These are phyloP conservation scores for Aspergillus sp. DNA, from an alignment of 2,329 filamentous ascomycete species.

Conservation along the genomic window DNA sequence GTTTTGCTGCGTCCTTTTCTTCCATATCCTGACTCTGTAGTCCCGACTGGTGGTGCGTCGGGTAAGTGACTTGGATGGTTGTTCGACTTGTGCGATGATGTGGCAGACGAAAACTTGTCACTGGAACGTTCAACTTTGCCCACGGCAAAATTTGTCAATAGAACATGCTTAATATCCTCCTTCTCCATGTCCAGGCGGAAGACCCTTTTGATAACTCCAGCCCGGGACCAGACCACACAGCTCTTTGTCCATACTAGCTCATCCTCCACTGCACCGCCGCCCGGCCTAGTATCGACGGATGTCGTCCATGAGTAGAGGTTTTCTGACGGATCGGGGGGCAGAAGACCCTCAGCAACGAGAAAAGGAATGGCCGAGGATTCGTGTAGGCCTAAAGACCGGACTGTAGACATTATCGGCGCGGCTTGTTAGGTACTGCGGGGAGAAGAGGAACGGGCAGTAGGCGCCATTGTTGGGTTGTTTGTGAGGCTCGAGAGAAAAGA, in stretches of 20 bases:
- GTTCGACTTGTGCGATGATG: background rate
- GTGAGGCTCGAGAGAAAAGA: background rate
- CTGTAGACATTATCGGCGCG: conserved; percentile 70
- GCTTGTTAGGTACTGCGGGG: conserved; percentile 21
- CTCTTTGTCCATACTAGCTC: conserved; percentile 75
- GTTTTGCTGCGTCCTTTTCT: conserved; percentile 24
- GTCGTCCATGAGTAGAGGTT: conserved; percentile 74
- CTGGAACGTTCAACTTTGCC: conserved; percentile 24
- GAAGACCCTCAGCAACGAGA: conserved; percentile 75
- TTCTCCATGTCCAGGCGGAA: conserved; percentile 86
- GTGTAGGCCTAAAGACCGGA: conserved; percentile 89
- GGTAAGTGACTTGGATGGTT: conserved; percentile 9
- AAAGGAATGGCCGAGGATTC: conserved; percentile 80
- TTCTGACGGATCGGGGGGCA: conserved; percentile 65
- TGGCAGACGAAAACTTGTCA: conserved; percentile 5
- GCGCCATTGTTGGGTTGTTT: conserved; percentile 27
- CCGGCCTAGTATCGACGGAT: conserved; percentile 44
- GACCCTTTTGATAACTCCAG: conserved; percentile 77
- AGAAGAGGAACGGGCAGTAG: conserved; percentile 21
- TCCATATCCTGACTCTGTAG: conserved; percentile 21
- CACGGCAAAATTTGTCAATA: conserved; percentile 77
- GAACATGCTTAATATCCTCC: conserved; percentile 79
- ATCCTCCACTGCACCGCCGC: conserved; percentile 63
- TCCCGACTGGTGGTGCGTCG: conserved; percentile 18
- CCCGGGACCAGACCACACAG: conserved; percentile 86